These are phyloP conservation scores for Persicaria maculosa DNA, from an alignment of 148 eudicot species.

Conservation along the genomic window DNA sequence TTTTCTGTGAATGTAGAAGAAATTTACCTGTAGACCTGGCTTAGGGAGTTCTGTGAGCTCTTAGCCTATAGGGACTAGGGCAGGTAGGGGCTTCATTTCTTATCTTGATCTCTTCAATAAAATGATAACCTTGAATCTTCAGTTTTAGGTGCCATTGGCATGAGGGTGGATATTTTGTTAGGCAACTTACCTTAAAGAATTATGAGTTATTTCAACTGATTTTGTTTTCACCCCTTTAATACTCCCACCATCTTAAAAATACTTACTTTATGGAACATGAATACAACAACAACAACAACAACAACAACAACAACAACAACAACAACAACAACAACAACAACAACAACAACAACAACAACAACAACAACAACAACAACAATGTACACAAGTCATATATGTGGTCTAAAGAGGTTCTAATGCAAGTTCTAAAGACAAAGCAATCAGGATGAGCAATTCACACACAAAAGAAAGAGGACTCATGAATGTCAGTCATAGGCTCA, in stretches of 20 bases:
- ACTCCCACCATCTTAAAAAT: background rate
- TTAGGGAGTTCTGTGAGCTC: conserved; percentile 92
- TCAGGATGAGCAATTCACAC: no score
- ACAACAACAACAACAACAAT: no score
- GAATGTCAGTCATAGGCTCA: no score
- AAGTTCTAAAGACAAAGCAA: no score
- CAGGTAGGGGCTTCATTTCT: conserved; percentile 43
- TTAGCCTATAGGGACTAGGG: conserved; percentile 84
- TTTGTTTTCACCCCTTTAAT: background rate
- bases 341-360: no score
- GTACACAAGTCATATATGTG: no score
- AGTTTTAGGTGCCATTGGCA: background rate
- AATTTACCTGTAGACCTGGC: conserved; percentile 88
- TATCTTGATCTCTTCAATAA: background rate
- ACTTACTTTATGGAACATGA: background rate
- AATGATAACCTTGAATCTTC: background rate
- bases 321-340: no score
- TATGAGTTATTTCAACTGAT: background rate
- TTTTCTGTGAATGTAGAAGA: conserved; percentile 51
- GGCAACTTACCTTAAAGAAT: background rate
- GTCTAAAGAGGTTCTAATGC: no score
- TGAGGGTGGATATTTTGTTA: background rate
- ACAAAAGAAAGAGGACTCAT: no score
- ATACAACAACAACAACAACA: background rate
- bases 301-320: no score